These are phyloP conservation scores for Wickerhamomyces bovis DNA, from an alignment of 805 yeast genomes.

Conservation along the genomic window DNA sequence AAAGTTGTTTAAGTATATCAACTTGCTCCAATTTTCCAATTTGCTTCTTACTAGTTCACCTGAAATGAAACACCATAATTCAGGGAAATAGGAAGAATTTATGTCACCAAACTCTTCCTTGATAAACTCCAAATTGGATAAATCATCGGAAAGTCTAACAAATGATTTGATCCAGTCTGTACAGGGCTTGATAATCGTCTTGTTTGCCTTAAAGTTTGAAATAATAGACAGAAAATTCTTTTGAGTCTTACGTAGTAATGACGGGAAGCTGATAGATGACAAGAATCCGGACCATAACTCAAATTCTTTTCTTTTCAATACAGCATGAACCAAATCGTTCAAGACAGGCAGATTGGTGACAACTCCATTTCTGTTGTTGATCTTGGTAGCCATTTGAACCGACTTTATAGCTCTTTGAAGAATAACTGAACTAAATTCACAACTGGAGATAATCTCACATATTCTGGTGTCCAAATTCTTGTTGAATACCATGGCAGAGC, in stretches of 20 bases:
- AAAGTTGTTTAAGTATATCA: conserved; percentile 18
- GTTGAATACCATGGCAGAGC: conserved; percentile 8
- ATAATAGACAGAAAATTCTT: conserved; percentile 7
- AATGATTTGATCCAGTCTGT: conserved; percentile 5
- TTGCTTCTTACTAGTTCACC: conserved; percentile 12
- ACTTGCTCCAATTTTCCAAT: conserved; percentile 19
- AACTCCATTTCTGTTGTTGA: conserved; percentile 6
- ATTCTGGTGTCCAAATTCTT: conserved; percentile 15
- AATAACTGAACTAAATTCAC: conserved; percentile 5
- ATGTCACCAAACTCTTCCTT: conserved; percentile 11
- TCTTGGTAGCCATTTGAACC: conserved; percentile 3
- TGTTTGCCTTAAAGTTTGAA: conserved; percentile 5
- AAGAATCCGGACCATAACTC: conserved; percentile 8
- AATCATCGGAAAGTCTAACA: not conserved
- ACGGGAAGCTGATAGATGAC: not conserved
- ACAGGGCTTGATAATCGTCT: conserved; percentile 7
- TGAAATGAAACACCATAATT: conserved; percentile 18
- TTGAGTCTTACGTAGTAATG: conserved; percentile 6
- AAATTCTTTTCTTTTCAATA: conserved; percentile 1
- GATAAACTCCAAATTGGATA: conserved; percentile 5
- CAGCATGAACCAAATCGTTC: conserved; percentile 1
- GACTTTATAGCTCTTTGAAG: conserved; percentile 7
- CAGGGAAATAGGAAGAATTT: conserved; percentile 14
- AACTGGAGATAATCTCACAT: conserved; percentile 8
- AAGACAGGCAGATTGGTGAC: conserved; percentile 4